Evolutionary conservation across 441 rosid genomes (phyloP), one percentile per base, ranked within the genome.

Genomic region (Corymbia citriodora): DNA sequence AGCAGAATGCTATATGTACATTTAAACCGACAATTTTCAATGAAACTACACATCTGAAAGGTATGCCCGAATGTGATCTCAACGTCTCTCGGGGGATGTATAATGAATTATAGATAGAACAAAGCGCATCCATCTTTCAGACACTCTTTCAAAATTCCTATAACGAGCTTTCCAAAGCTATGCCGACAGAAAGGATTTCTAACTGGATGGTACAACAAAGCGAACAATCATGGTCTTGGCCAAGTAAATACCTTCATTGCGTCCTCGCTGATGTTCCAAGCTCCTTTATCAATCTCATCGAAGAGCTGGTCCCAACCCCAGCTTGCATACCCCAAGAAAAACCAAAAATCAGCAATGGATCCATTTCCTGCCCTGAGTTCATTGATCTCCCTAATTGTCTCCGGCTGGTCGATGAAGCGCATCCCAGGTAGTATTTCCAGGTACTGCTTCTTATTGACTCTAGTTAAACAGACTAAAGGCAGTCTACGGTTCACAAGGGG

Each of bases 241-340:
- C 99, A 98, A 81, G 89, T 94, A 54, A 96, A 87, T 31, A 68
- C 90, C 55, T 74, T 91, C 74, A 70, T 89, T 9, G 57, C 85
- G 65, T 93, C 92, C 53, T 94, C 93, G 49, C 88, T 93, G 85
- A 94, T 57, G 70, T 92, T 93, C 99, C 99, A 98, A 89, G 95
- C 95, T 89, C 99, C 99, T 89, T 89, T 92, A 17, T 92, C 90
- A 25, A 97, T 95, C 95, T 98, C 99, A 81, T 94, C 90, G 61
- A 94, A 94, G 90, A 98, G 90, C 91, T 98, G 99, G 12, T 93
- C 92, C 96, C 99, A 95, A 65, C 95, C 94, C 99, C 99, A 98
- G 91, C 95, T 93, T 2, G 99, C 93, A 90, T 93, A 95, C 21
- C 99, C 99, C 92, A 97, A 90, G 96, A 98, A 97, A 92, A 98